Conservation (phyloP, 2,329 filamentous ascomycete genomes). For the Fusarium buharicum region DNA sequence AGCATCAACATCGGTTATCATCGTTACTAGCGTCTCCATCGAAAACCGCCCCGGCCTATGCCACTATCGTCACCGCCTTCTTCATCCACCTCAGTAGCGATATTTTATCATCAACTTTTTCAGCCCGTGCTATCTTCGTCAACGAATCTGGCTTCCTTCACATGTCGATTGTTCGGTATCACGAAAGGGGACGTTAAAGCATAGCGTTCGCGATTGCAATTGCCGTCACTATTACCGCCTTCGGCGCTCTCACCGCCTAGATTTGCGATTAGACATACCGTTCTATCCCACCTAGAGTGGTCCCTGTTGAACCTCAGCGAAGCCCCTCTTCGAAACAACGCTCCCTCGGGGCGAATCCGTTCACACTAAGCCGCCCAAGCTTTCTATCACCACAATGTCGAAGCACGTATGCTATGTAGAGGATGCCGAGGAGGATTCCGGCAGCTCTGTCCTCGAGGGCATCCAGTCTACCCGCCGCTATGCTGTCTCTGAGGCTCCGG, state of each 20-base stretch:
- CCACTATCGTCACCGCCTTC: conserved; percentile 44
- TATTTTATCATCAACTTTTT: conserved; percentile 29
- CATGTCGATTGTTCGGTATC: conserved; percentile 39
- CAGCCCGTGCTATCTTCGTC: conserved; percentile 21
- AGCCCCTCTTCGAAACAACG: conserved; percentile 35
- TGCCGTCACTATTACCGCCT: conserved; percentile 17
- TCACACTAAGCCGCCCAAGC: conserved; percentile 34
- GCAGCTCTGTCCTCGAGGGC: conserved; percentile 55
- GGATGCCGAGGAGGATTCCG: conserved; percentile 64
- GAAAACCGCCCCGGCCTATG: conserved; percentile 39
- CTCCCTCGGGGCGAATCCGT: conserved; percentile 38
- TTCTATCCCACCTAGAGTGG: conserved; percentile 47
- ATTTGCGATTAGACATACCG: conserved; percentile 39
- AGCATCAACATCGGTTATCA: conserved; percentile 3
- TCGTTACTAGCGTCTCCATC: conserved; percentile 33
- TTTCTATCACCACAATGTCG: conserved; percentile 55
- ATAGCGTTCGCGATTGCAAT: conserved; percentile 38
- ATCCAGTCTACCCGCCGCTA: conserved; percentile 56
- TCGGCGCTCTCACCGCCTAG: conserved; percentile 36
- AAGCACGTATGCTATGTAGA: conserved; percentile 59
- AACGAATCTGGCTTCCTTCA: conserved; percentile 25
- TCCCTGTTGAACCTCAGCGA: conserved; percentile 42
- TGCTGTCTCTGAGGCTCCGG: conserved; percentile 59
- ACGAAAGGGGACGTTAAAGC: conserved; percentile 42
- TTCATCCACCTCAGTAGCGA: conserved; percentile 33